phyloP scores from a whole-genome alignment of 768 basidiomycete genomes.

The Tulasnella sp. region DNA sequence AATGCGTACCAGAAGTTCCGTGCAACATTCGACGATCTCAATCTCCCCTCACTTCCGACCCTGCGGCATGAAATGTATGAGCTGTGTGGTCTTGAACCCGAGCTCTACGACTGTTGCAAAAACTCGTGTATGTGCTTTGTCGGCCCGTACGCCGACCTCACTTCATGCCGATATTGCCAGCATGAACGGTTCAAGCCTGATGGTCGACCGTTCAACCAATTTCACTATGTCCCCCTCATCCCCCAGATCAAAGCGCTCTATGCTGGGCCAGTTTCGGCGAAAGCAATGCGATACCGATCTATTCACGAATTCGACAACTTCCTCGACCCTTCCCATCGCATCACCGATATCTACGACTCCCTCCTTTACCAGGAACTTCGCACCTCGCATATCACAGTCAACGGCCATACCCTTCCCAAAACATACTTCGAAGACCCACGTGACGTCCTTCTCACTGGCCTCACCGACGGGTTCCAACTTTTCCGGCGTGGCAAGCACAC shows the following conservation, averaged over 20 bases:
- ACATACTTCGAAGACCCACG: slow-evolving; percentile 3
- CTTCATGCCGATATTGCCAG: neutral
- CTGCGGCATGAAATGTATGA: neutral
- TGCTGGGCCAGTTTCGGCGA: neutral
- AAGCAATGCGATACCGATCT: neutral
- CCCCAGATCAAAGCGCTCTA: neutral
- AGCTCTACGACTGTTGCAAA: neutral
- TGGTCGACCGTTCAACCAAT: neutral
- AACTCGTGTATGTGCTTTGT: neutral
- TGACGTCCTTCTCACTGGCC: neutral
- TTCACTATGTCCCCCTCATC: neutral
- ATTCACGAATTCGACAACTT: neutral
- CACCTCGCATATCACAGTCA: neutral
- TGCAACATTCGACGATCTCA: neutral
- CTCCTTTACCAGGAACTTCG: neutral
- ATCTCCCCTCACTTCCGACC: neutral
- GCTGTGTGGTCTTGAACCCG: neutral
- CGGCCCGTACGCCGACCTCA: neutral
- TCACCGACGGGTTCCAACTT: slow-evolving; percentile 42
- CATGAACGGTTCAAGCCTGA: neutral
- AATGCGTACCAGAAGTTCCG: slow-evolving; percentile 1
- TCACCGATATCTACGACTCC: slow-evolving; percentile 9
- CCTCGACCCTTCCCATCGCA: neutral
- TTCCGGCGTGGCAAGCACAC: slow-evolving; percentile 40
- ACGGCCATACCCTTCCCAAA: neutral